Evolutionary conservation across 2,329 filamentous ascomycete species (phyloP), one percentile per base, ranked within the genome.

Genomic region (Trichoderma sp.): DNA sequence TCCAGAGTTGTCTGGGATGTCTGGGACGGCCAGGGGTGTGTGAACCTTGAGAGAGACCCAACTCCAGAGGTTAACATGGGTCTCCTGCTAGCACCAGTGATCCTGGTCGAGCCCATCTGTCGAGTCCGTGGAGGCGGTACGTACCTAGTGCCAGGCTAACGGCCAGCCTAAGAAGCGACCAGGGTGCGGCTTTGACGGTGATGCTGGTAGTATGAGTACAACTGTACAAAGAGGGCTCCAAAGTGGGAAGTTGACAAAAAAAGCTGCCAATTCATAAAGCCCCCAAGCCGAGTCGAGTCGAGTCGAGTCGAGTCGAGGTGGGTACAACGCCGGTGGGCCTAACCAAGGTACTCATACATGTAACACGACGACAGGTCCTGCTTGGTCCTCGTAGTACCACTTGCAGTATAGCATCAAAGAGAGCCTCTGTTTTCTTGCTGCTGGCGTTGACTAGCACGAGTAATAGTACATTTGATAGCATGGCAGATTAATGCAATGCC

Each of bases 41-140:
- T 57, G 61, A 58, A 63, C 59, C 59, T 71, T 65, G 68, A 34
- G 66, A 68, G 66, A 30, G 61, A 65, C 59, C 68, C 68, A 64
- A 64, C 68, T 65, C 34, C 59, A 50, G 47, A 23, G 17, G 12
- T 23, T 53, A 32, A 57, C 66, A 50, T 23, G 66, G 66, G 57
- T 61, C 23, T 30, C 32, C 23, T 67, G 39, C 23, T 43, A 58
- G 65, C 36, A 58, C 55, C 61, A 20, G 28, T 36, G 20, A 59
- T 43, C 53, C 58, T 64, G 68, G 68, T 63, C 57, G 26, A 50
- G 57, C 23, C 57, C 39, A 32, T 43, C 59, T 39, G 23, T 70
- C 58, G 47, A 63, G 43, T 50, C 70, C 63, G 50, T 67, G 63
- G 70, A 67, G 70, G 55, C 70, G 70, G 70, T 71, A 71, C 70